Evolutionary conservation across 108 stramenopile genomes (phyloP).

Genomic region (Nitzschia inconspicua): DNA sequence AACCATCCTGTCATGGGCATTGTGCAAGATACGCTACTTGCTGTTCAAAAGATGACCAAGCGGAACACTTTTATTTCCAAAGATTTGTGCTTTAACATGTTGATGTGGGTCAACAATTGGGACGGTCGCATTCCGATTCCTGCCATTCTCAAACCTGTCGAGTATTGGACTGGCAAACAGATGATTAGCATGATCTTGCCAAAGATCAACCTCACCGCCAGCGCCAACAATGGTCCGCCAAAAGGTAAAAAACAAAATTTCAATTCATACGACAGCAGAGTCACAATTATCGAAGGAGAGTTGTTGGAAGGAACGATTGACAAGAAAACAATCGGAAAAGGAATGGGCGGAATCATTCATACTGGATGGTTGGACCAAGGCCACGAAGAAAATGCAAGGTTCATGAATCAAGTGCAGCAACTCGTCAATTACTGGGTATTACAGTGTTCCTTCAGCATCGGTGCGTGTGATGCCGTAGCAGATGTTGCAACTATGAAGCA

Average conservation of each 20-base stretch:
- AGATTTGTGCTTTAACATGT: constrained; percentile 92
- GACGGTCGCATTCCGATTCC: constrained; percentile 93
- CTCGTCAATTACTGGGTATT: constrained; percentile 95
- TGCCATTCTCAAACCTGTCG: constrained; percentile 92
- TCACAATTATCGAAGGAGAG: constrained; percentile 92
- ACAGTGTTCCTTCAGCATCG: constrained; percentile 94
- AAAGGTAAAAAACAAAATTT: constrained; percentile 77
- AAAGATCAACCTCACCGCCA: constrained; percentile 87
- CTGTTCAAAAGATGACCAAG: constrained; percentile 95
- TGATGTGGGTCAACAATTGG: constrained; percentile 96
- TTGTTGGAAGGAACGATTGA: constrained; percentile 94
- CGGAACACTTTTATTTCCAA: constrained; percentile 92
- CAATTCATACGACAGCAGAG: constrained; percentile 86
- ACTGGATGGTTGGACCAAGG: constrained; percentile 95
- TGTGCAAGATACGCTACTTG: constrained; percentile 95
- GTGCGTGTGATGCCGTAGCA: constrained; percentile 97
- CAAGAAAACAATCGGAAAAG: constrained; percentile 95
- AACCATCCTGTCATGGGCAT: constrained; percentile 99
- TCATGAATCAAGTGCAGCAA: constrained; percentile 98
- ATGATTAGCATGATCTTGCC: constrained; percentile 89
- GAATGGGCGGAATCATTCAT: constrained; percentile 97
- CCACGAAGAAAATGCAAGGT: constrained; percentile 88
- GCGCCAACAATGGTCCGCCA: constrained; percentile 80
- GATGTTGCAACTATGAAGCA: constrained; percentile 92
- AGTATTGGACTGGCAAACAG: constrained; percentile 99